Base-by-base conservation (phyloP, 1,284 basidiomycete genomes). In the Phellopilus nigrolimitatus region DNA sequence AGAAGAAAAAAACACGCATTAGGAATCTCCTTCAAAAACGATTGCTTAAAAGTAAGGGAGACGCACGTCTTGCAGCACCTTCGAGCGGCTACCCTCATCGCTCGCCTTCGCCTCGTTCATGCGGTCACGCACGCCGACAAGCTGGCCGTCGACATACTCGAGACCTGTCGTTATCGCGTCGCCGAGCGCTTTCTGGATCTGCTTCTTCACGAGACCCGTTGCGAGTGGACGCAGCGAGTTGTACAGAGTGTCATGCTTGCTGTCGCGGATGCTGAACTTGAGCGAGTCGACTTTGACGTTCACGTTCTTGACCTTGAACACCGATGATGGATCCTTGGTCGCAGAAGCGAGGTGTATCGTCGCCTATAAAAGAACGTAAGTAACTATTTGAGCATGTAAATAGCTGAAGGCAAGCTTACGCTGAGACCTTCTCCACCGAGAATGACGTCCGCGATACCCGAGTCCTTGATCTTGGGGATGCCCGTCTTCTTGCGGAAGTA, bases 171-270 rank as follows among this genome's bases (percentile, higher is more conserved):
- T 77, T 56, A 97, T 83, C 5, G 84, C 86, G 54, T 82, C 83
- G 57, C 78, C 73, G 49, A 97, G 76, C 1, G 88, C 95, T 67
- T 85, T 89, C 69, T 87, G 75, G 59, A 99, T 83, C 66, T 94
- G 91, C 66, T 81, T 85, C 81, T 97, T 97, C 63, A 99, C 84
- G 43, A 97, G 71, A 3, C 79, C 78, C 4, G 79, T 88, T 6
- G 87, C 87, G 44, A 92, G 73, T 4, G 85, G 85, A 37, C 75
- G 76, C 33, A 91, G 61, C 0, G 84, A 86, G 73, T 92, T 94
- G 76, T 95, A 95, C 49, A 97, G 67, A 33, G 91, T 70, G 64
- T 95, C 90, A 71, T 97, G 94, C 72, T 95, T 97, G 61, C 81
- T 82, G 62, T 95, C 93, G 13, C 91, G 82, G 64, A 99, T 92